Base-by-base conservation (phyloP, 768 basidiomycete species). In the Suillus subalutaceus region DNA sequence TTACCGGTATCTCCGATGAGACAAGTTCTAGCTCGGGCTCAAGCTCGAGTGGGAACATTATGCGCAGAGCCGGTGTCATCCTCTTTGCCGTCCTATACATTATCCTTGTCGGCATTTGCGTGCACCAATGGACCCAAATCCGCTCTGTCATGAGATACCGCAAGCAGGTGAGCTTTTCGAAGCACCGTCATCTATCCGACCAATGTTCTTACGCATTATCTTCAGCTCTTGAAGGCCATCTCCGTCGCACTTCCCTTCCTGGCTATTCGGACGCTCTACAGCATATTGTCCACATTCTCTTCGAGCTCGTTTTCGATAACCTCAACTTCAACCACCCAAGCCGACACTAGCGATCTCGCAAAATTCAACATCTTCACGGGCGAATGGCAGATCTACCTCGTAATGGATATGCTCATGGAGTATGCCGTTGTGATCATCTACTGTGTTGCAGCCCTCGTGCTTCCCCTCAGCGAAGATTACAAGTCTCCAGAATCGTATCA, bases 191-290 rank as follows among this genome's bases (percentile, higher is more conserved):
- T 53, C 15, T 67, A 48, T 58, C 44, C 23, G 43, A 62, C 63
- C 63, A 43, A 64, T 20, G 37, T 64, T 26, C 50, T 66, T 67
- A 35, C 75, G n/a, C 50, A 56, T 41, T 53, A 30, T 58, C 37
- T 65, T 57, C 63, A 91, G 90, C 80, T 92, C 16, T 81, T 91
- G 48, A 68, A 71, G 37, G 88, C 87, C 35, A 76, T 90, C 55
- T 79, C 85, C 26, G 35, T 77, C 57, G 87, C 86, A 10, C 77
- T 91, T 16, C 88, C 88, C 6, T 86, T 90, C 75, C 79, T 91
- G 40, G 85, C 83, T 30, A 82, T 84, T n/a, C 64, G 64, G 18
- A 65, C 64, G 44, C 7, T 65, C 30, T 89, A 89, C 71, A 78
- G 81, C 56, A 74, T 89, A 53, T 79, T 89, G 44, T 77, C 82